Conservation (phyloP, 768 basidiomycete species). For the Sarcomyxa edulis region DNA sequence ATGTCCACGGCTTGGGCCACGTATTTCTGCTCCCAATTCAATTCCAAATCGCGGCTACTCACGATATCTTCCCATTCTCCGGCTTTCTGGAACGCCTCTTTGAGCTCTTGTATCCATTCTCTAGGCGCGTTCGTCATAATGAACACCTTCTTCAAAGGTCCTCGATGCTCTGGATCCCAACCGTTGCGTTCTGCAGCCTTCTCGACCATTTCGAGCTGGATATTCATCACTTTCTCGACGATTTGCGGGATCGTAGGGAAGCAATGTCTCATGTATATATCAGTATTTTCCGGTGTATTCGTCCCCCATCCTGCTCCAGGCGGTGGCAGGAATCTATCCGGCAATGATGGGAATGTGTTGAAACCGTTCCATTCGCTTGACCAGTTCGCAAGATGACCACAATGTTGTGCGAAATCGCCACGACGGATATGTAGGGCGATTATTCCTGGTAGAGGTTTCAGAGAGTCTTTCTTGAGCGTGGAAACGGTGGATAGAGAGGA, state of each 20-base stretch:
- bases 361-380: conserved; percentile 40
- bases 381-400: conserved; percentile 35
- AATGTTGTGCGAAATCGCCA: conserved; percentile 51
- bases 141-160: conserved; percentile 41
- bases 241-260: conserved; percentile 48
- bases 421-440: conserved; percentile 54
- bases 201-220: conserved; percentile 22
- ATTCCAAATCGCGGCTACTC: conserved; percentile 48
- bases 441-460: conserved; percentile 35
- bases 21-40: conserved; percentile 51
- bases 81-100: conserved; percentile 27
- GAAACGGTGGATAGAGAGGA: too few species aligned
- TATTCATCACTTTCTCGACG: conserved; percentile 30
- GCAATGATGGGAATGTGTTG: conserved; percentile 46
- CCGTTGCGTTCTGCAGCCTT: conserved; percentile 10
- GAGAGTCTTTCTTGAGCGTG: too few species aligned
- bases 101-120: conserved; percentile 44
- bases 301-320: conserved; percentile 12
- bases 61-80: conserved; percentile 43
- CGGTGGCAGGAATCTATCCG: conserved; percentile 33
- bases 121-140: conserved; percentile 60
- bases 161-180: neutral
- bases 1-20: conserved; percentile 62
- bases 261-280: conserved; percentile 41
- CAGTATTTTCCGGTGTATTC: conserved; percentile 20